Conservation (phyloP, 2,329 filamentous ascomycete species). For the Trematosphaeria pertusa region DNA sequence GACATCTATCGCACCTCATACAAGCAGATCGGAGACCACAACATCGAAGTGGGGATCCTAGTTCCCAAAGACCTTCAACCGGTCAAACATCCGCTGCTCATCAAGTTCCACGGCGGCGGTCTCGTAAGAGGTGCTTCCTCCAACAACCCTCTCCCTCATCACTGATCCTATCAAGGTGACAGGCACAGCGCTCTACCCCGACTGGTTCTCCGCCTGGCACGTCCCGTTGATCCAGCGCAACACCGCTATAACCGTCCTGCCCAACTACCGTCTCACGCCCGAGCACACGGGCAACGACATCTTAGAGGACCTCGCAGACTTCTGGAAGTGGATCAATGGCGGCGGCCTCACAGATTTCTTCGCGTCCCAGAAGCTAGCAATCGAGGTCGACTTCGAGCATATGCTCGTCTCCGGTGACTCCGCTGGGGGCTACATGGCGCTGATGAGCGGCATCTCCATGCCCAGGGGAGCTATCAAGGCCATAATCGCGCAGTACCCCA, state of each 20-base stretch:
- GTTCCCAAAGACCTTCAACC: slow-evolving; percentile 46
- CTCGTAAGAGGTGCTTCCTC: slow-evolving; percentile 38
- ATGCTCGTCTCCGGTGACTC: slow-evolving; percentile 46
- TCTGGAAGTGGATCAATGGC: slow-evolving; percentile 55
- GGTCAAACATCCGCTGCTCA: slow-evolving; percentile 49
- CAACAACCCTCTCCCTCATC: not conserved
- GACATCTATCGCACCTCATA: slow-evolving; percentile 49
- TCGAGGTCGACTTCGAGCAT: slow-evolving; percentile 32
- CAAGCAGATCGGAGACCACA: slow-evolving; percentile 49
- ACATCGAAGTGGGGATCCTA: slow-evolving; percentile 48
- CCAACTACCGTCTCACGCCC: slow-evolving; percentile 61
- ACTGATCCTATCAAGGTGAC: slow-evolving; percentile 20
- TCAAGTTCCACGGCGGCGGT: slow-evolving; percentile 56
- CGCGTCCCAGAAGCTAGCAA: slow-evolving; percentile 11
- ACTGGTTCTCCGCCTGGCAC: slow-evolving; percentile 42
- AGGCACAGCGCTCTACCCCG: slow-evolving; percentile 35
- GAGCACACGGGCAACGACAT: slow-evolving; percentile 57
- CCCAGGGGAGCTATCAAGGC: slow-evolving; percentile 30
- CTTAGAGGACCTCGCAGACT: slow-evolving; percentile 55
- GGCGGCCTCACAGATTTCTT: slow-evolving; percentile 19
- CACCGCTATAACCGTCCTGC: slow-evolving; percentile 55
- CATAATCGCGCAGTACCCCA: slow-evolving; percentile 36
- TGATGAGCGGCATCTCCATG: slow-evolving; percentile 36
- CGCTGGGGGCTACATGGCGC: slow-evolving; percentile 49
- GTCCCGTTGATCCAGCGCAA: slow-evolving; percentile 49